Evolutionary conservation across 208 protist genomes (phyloP).

Genomic region (Willaertia magna): DNA sequence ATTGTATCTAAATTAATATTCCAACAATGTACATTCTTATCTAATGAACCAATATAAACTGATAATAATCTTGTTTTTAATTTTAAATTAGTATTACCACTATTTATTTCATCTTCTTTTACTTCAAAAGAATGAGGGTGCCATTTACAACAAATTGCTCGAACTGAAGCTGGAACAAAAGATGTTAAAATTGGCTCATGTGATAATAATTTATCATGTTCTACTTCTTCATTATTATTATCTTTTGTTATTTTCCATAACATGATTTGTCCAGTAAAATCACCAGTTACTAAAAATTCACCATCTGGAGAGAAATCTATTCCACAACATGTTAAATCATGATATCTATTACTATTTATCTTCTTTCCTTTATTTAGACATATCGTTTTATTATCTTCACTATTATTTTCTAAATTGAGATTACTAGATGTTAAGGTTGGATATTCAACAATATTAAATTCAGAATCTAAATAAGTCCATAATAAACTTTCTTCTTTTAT

Average conservation of each 20-base stretch:
- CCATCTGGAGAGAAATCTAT: conserved; percentile 2
- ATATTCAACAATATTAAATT: not conserved
- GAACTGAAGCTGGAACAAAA: not conserved
- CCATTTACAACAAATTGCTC: not conserved
- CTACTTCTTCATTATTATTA: too few species aligned
- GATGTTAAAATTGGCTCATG: not conserved
- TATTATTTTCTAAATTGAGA: too few species aligned
- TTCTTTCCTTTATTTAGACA: too few species aligned
- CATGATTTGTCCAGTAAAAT: not conserved
- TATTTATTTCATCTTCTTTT: not conserved
- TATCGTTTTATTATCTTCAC: too few species aligned
- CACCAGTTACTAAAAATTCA: not conserved
- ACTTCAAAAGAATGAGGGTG: too few species aligned
- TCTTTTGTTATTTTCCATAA: not conserved
- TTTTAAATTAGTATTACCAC: too few species aligned
- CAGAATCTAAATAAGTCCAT: not conserved
- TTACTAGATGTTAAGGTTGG: too few species aligned
- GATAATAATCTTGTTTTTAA: not conserved
- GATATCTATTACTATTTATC: not conserved
- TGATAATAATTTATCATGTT: too few species aligned
- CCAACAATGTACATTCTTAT: not conserved
- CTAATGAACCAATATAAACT: not conserved
- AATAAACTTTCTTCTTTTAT: not conserved
- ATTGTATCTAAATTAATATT: not conserved
- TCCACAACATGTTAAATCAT: conserved; percentile 5